phyloP scores from a whole-genome alignment of 1,284 basidiomycete genomes.

The Volvariella volvacea region DNA sequence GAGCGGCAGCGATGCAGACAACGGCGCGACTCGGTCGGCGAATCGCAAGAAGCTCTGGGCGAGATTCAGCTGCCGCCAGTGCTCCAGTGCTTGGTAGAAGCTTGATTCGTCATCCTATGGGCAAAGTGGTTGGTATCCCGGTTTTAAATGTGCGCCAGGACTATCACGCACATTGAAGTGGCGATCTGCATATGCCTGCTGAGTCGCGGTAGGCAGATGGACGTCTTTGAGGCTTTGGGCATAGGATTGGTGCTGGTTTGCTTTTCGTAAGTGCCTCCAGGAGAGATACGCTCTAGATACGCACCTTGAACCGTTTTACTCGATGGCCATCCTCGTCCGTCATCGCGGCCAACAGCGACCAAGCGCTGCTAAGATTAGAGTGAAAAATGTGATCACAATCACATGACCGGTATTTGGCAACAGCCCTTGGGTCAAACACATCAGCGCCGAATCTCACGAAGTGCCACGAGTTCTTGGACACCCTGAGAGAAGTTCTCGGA shows the following conservation, averaged over 20 bases:
- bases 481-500: no score
- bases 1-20: slow-evolving; percentile 75
- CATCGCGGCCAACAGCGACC: neutral
- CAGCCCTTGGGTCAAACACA: slow-evolving; percentile 8
- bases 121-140: neutral
- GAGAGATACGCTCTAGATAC: slow-evolving; percentile 2
- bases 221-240: slow-evolving; percentile 59
- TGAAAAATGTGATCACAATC: neutral
- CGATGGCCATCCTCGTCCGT: slow-evolving; percentile 20
- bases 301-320: slow-evolving; percentile 40
- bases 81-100: slow-evolving; percentile 61
- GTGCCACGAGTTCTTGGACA: no score
- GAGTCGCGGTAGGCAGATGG: slow-evolving; percentile 61
- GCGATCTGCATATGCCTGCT: slow-evolving; percentile 48
- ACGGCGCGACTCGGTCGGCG: slow-evolving; percentile 47
- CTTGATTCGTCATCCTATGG: slow-evolving; percentile 64
- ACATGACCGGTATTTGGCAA: slow-evolving; percentile 1
- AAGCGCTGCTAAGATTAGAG: neutral
- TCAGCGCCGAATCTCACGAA: neutral
- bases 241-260: slow-evolving; percentile 64
- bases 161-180: neutral
- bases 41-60: slow-evolving; percentile 72
- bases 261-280: neutral
- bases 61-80: slow-evolving; percentile 78
- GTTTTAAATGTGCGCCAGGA: neutral